Base-by-base conservation (phyloP, 2,329 filamentous ascomycete genomes). In the Orbilia blumenaviensis region DNA sequence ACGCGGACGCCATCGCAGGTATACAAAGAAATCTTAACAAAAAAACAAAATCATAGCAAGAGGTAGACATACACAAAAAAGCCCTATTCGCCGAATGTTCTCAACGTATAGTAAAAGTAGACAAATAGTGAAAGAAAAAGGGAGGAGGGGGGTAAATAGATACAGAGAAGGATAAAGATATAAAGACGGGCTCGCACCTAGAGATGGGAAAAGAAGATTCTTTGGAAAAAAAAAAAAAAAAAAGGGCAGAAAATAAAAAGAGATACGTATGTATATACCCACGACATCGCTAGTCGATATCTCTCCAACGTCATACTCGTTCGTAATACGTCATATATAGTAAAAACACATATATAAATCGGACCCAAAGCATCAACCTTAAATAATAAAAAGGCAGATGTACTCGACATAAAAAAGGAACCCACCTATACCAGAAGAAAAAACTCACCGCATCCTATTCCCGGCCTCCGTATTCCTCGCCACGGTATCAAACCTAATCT, bases 401-500 rank as follows among this genome's bases (percentile, higher is more conserved):
- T n/a, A n/a, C n/a, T n/a, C n/a, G n/a, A 2, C 16, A 8, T 18
- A 18, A 23, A 21, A 23, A 6, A 41, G 36, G 6, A 56, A 50
- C 25, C 23, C 32, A 16, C 48, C 48, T 23, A 21, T 16, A 21
- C 18, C 16, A 32, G 16, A 54, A 36, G 23, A 23, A 38, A 23
- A 18, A 18, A 63, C 52, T 79, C 66, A 79, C 58, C 78, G 78
- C 67, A 79, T 79, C 73, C 79, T 73, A 69, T 79, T 77, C 4
- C 79, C 79, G 3, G 79, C 78, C 58, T 72, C 44, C 14, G 79
- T 81, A 66, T 83, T 83, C 50, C 81, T 84, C 8, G 88, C 87
- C 34, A 90, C 88, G 1, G 85, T 86, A 75, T 88, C 86, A 74
- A 89, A 89, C 68, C 82, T 82, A 12, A 89, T 85, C 18, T 72